Percentiles rank a stretch among this genome's conserved stretches.
phyloP scores from a whole-genome alignment of 495 filamentous ascomycete genomes.

The Geoglossum glabrum region DNA sequence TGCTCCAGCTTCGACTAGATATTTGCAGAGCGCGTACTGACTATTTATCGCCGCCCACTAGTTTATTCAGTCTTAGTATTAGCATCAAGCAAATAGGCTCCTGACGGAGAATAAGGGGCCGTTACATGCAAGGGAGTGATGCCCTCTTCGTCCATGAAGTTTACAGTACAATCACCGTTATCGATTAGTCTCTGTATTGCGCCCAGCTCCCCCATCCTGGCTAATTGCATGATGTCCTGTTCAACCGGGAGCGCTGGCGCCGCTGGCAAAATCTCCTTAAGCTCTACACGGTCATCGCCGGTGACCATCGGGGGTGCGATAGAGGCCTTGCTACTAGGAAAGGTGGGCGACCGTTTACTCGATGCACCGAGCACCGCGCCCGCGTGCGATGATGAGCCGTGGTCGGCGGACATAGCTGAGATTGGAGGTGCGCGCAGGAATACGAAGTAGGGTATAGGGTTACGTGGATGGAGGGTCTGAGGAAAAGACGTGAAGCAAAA shows the following conservation, averaged over 20 bases:
- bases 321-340: slow-evolving; percentile 33
- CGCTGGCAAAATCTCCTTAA: slow-evolving; percentile 38
- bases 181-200: slow-evolving; percentile 80
- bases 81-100: not conserved
- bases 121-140: slow-evolving; percentile 90
- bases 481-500: not conserved
- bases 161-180: slow-evolving; percentile 56
- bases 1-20: slow-evolving; percentile 73
- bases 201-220: slow-evolving; percentile 65
- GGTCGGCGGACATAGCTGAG: not conserved
- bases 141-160: slow-evolving; percentile 68
- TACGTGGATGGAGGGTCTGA: not conserved
- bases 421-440: not conserved
- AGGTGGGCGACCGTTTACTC: slow-evolving; percentile 13
- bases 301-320: slow-evolving; percentile 37
- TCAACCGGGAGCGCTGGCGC: slow-evolving; percentile 36
- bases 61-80: slow-evolving; percentile 14
- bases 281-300: slow-evolving; percentile 37
- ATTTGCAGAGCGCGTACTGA: slow-evolving; percentile 88
- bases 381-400: not conserved
- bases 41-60: slow-evolving; percentile 99
- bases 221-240: slow-evolving; percentile 89
- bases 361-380: not conserved
- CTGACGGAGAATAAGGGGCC: slow-evolving; percentile 1
- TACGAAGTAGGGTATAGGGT: not conserved